A percentile compares a stretch with the other conserved stretches of the same genome.
Conservation (phyloP, 1,139 yeast genomes). For the Yamadazyma dushanensis region DNA sequence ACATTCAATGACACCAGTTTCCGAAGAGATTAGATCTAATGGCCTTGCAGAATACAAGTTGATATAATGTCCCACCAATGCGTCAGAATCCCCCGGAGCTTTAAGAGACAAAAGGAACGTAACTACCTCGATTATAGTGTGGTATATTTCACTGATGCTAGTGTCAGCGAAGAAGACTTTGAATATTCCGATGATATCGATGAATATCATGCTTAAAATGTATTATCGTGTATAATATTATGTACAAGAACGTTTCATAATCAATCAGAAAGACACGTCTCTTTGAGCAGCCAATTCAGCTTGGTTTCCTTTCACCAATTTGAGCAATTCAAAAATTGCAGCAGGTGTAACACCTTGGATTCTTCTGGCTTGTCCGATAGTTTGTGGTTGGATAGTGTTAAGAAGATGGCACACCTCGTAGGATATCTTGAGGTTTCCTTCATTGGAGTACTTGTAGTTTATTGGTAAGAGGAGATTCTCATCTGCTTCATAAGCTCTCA, state of each 20-base stretch:
- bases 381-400: slow-evolving; percentile 77
- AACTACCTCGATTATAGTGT: no score
- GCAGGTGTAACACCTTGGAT: slow-evolving; percentile 95
- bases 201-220: slow-evolving; percentile 4
- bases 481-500: slow-evolving; percentile 80
- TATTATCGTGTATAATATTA: slow-evolving; percentile 13
- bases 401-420: slow-evolving; percentile 72
- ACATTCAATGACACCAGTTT: no score
- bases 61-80: no score
- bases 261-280: slow-evolving; percentile 1
- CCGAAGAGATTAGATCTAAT: no score
- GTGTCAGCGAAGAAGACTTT: slow-evolving; percentile 3
- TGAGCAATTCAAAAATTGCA: slow-evolving; percentile 67
- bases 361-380: slow-evolving; percentile 92
- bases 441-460: slow-evolving; percentile 57
- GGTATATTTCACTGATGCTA: background rate
- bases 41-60: no score
- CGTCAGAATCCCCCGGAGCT: no score
- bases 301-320: slow-evolving; percentile 37
- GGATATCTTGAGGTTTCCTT: slow-evolving; percentile 53
- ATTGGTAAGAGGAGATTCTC: slow-evolving; percentile 70
- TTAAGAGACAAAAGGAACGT: no score
- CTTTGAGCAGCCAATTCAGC: slow-evolving; percentile 16
- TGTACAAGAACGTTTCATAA: slow-evolving; percentile 8
- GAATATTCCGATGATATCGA: slow-evolving; percentile 10